Conservation (phyloP, 768 basidiomycete genomes). For the Lanmaoa rubissima region DNA sequence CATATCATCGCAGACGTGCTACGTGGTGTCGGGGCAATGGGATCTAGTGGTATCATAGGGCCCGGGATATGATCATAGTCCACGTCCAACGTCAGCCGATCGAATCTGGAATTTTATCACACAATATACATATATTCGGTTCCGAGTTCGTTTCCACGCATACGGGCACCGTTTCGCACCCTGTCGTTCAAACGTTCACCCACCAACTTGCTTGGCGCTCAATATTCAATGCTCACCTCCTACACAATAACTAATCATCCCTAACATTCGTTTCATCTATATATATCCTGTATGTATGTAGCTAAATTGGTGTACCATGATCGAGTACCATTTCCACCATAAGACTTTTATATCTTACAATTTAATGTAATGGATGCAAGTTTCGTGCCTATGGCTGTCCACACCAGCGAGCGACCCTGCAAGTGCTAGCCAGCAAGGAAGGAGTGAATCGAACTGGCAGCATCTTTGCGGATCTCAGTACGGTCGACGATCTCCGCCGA, state of each 20-base stretch:
- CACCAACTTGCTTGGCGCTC: background rate
- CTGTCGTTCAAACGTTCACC: no score
- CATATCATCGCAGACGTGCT: slow-evolving; percentile 38
- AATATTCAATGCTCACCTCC: background rate
- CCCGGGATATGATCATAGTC: background rate
- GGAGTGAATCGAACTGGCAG: background rate
- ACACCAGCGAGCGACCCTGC: no score
- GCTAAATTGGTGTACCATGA: background rate
- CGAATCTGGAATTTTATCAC: no score
- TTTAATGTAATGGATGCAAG: background rate
- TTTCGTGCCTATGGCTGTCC: background rate
- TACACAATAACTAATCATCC: background rate
- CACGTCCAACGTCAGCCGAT: background rate
- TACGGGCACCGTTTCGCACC: background rate
- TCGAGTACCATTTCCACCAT: background rate
- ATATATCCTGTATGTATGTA: background rate
- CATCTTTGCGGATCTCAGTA: no score
- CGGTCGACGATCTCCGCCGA: no score
- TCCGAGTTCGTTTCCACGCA: background rate
- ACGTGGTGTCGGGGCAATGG: slow-evolving; percentile 43
- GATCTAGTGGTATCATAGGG: background rate
- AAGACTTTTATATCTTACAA: background rate
- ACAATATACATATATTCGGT: background rate
- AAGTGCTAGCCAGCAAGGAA: background rate
- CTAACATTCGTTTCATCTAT: background rate